These are phyloP conservation scores for Talaromyces pinophilus DNA, from an alignment of 2,329 filamentous ascomycete species.

Conservation along the genomic window DNA sequence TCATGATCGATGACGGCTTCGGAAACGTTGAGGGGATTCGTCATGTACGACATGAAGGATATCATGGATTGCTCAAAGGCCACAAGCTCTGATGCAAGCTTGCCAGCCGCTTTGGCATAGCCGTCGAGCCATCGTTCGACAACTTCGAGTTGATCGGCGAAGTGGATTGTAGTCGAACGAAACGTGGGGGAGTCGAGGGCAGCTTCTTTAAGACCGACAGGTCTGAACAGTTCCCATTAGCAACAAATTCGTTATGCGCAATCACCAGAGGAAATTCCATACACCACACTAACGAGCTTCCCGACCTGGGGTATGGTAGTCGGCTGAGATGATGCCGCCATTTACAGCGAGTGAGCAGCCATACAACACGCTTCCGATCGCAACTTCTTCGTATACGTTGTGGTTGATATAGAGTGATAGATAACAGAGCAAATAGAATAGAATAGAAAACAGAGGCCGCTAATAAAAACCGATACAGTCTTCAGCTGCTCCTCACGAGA, in stretches of 20 bases:
- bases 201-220: constrained; percentile 89
- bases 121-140: constrained; percentile 89
- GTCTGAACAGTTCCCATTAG: constrained; percentile 46
- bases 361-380: constrained; percentile 13
- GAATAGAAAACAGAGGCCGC: not conserved
- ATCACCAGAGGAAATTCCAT: constrained; percentile 27
- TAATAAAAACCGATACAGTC: not conserved
- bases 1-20: constrained; percentile 92
- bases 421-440: no score
- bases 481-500: not conserved
- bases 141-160: constrained; percentile 85
- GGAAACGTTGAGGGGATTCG: constrained; percentile 71
- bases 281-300: constrained; percentile 51
- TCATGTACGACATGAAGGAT: constrained; percentile 71
- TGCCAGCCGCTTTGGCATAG: constrained; percentile 64
- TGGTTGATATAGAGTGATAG: not conserved
- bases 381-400: not conserved
- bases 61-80: constrained; percentile 79
- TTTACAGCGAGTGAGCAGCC: constrained; percentile 25
- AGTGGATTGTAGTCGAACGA: constrained; percentile 81
- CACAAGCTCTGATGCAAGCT: constrained; percentile 65
- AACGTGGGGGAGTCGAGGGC: constrained; percentile 96
- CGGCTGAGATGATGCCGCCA: constrained; percentile 39
- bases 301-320: constrained; percentile 44
- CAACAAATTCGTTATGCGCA: not conserved